These are phyloP conservation scores for Penicillium longicatenatum DNA, from an alignment of 495 filamentous ascomycete species.

Conservation along the genomic window DNA sequence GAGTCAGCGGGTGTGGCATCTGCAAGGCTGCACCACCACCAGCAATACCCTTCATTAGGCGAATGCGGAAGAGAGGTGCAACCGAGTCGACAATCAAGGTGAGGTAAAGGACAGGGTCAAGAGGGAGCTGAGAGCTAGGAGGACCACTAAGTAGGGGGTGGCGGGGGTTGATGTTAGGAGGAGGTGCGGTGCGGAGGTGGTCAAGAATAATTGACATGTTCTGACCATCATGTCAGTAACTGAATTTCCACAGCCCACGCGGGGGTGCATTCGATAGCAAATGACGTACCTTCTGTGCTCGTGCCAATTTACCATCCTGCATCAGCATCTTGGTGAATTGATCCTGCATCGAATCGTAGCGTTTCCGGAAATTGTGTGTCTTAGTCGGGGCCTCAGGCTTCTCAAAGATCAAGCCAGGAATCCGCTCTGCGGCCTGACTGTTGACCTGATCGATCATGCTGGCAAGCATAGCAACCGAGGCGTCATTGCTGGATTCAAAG, in stretches of 20 bases:
- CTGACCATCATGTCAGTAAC: conserved; percentile 40
- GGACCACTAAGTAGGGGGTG: conserved; percentile 74
- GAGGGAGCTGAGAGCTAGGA: conserved; percentile 69
- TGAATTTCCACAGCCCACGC: not conserved
- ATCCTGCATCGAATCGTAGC: conserved; percentile 78
- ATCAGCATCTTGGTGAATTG: conserved; percentile 91
- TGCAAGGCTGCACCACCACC: conserved; percentile 85
- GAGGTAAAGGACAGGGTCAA: conserved; percentile 77
- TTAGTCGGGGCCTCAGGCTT: conserved; percentile 67
- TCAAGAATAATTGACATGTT: conserved; percentile 85
- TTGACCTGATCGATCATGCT: conserved; percentile 42
- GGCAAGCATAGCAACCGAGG: conserved; percentile 38
- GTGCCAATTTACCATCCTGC: conserved; percentile 80
- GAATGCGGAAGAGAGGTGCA: conserved; percentile 82
- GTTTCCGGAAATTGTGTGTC: conserved; percentile 64
- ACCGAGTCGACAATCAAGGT: conserved; percentile 92
- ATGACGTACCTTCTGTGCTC: conserved; percentile 71
- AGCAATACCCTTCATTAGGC: conserved; percentile 70
- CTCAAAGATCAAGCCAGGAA: conserved; percentile 65
- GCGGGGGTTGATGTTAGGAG: conserved; percentile 67
- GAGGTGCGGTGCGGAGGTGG: conserved; percentile 79
- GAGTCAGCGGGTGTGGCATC: conserved; percentile 73
- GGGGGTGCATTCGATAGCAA: not conserved
- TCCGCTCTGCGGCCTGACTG: conserved; percentile 24
- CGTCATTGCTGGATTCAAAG: conserved; percentile 20